Conservation (phyloP, 495 filamentous ascomycete species). For the Penicillium ucsense region DNA sequence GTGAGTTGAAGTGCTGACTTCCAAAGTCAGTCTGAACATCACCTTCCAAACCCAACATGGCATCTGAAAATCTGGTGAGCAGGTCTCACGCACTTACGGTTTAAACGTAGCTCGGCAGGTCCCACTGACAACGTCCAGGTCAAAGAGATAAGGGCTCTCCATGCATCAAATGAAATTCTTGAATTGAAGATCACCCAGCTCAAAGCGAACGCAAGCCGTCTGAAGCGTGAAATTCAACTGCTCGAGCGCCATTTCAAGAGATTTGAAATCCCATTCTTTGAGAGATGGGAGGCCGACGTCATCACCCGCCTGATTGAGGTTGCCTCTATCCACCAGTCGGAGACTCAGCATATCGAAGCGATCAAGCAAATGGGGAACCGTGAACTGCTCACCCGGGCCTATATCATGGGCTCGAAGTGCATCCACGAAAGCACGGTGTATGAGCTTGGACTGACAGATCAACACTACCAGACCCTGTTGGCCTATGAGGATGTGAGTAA, state of each 20-base stretch:
- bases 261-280: constrained; percentile 20
- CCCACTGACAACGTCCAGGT: background rate
- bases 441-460: constrained; percentile 18
- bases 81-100: background rate
- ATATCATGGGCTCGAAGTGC: constrained; percentile 17
- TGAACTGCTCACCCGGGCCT: constrained; percentile 16
- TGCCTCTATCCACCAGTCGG: constrained; percentile 17
- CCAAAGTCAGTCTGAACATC: too few species aligned
- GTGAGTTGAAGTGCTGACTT: too few species aligned
- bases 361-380: background rate
- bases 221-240: constrained; percentile 18
- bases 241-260: constrained; percentile 23
- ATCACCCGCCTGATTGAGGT: constrained; percentile 32
- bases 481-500: constrained; percentile 25
- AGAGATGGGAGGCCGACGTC: constrained; percentile 30
- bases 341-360: background rate
- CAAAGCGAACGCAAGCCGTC: constrained; percentile 9
- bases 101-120: too few species aligned
- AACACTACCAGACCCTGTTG: constrained; percentile 20
- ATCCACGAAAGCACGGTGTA: constrained; percentile 15
- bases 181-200: constrained; percentile 14
- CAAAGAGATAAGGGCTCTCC: constrained; percentile 10
- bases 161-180: constrained; percentile 15
- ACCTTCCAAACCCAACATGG: too few species aligned
- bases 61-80: background rate